These are phyloP conservation scores for Arabis hirsuta DNA, from an alignment of 345 rosid genomes.

Conservation along the genomic window DNA sequence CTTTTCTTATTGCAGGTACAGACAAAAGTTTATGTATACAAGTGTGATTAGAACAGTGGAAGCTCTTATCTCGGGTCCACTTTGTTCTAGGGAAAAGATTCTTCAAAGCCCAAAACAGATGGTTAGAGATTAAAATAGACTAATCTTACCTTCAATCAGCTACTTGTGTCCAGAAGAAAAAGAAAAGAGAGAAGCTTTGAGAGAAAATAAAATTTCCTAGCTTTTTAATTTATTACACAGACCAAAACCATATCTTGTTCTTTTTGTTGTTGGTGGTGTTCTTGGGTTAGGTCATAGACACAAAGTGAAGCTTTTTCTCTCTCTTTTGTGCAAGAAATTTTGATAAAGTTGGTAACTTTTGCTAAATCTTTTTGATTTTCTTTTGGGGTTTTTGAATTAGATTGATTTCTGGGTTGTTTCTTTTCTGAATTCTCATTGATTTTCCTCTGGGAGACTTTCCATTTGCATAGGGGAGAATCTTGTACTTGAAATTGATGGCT, in stretches of 20 bases:
- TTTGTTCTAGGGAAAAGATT: conserved; percentile 28
- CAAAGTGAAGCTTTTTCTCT: conserved; percentile 30
- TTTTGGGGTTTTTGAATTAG: conserved; percentile 2
- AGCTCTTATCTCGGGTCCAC: conserved; percentile 46
- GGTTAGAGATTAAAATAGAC: conserved; percentile 24
- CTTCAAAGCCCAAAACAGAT: conserved; percentile 26
- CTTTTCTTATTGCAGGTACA: neutral
- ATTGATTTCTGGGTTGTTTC: conserved; percentile 26
- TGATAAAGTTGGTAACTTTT: conserved; percentile 48
- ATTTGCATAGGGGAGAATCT: conserved; percentile 23
- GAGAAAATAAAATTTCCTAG: neutral
- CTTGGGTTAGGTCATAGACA: conserved; percentile 36
- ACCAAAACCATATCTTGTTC: conserved; percentile 8
- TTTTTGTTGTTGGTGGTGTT: conserved; percentile 23
- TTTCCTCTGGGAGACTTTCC: neutral
- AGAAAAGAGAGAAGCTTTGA: conserved; percentile 27
- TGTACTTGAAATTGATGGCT: conserved; percentile 28
- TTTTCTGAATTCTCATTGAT: neutral
- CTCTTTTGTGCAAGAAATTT: conserved; percentile 32
- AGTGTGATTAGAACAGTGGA: conserved; percentile 37
- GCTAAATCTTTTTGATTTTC: conserved; percentile 1
- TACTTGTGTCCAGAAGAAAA: conserved; percentile 22
- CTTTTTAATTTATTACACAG: neutral
- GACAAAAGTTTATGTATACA: conserved; percentile 24
- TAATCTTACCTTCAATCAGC: conserved; percentile 27